Evolutionary conservation across 805 yeast species (phyloP).

Genomic region (Monosporozyma yasuniensis): DNA sequence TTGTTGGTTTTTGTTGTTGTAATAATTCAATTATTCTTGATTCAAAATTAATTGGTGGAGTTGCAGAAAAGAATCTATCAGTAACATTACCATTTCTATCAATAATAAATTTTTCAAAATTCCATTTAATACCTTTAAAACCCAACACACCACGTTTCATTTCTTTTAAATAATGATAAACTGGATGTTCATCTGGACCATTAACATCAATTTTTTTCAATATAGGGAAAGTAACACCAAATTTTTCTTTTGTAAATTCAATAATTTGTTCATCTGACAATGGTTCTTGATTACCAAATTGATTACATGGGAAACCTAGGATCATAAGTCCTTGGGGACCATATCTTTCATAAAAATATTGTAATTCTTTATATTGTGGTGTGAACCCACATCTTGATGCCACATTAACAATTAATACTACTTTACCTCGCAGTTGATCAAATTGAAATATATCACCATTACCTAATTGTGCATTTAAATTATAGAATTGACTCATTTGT

Average conservation of each 20-base stretch:
- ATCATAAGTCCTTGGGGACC: conserved; percentile 53
- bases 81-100: conserved; percentile 47
- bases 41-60: conserved; percentile 57
- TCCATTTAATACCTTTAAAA: conserved; percentile 68
- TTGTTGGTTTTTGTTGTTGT: background rate
- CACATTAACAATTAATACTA: conserved; percentile 75
- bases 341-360: conserved; percentile 57
- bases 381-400: conserved; percentile 82
- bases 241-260: conserved; percentile 64
- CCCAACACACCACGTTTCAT: conserved; percentile 54
- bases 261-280: conserved; percentile 60
- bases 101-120: conserved; percentile 64
- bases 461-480: background rate
- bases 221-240: conserved; percentile 86
- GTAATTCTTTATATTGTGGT: conserved; percentile 68
- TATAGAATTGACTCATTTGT: conserved; percentile 29
- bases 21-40: conserved; percentile 51
- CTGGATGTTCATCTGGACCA: conserved; percentile 72
- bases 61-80: conserved; percentile 57
- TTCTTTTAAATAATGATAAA: conserved; percentile 66
- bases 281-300: conserved; percentile 78
- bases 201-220: conserved; percentile 82
- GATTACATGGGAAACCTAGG: conserved; percentile 87
- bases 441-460: conserved; percentile 52
- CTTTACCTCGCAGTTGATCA: conserved; percentile 60